Percentiles rank a stretch among this genome's conserved stretches.
Evolutionary conservation across 1,284 basidiomycete species (phyloP).

Genomic region (Cryptococcus hybrid): DNA sequence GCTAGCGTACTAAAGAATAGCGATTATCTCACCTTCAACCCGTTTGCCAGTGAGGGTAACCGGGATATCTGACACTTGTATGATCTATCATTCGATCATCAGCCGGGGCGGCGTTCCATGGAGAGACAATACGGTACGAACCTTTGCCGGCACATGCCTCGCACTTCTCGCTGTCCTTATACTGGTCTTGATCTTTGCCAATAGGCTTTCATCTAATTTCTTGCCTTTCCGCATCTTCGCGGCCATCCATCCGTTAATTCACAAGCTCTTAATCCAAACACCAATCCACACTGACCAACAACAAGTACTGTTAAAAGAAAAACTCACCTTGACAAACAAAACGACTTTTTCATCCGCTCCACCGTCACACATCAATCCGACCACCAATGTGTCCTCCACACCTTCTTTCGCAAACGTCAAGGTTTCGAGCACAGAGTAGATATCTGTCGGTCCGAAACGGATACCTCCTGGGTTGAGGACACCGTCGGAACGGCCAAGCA

Average conservation of each 20-base stretch:
- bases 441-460: conserved; percentile 78
- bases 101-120: neutral
- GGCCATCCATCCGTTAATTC: too few relatives aligned
- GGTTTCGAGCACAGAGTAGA: conserved; percentile 76
- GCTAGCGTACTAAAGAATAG: neutral
- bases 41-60: conserved; percentile 84
- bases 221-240: conserved; percentile 52
- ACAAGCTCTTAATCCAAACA: too few relatives aligned
- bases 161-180: conserved; percentile 67
- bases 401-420: conserved; percentile 56
- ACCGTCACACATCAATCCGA: conserved; percentile 32
- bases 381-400: conserved; percentile 69
- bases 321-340: neutral
- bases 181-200: conserved; percentile 61
- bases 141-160: conserved; percentile 68
- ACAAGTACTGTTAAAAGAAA: too few relatives aligned
- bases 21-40: conserved; percentile 60
- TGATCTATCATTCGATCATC: conserved; percentile 53
- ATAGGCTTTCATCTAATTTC: conserved; percentile 57
- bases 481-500: conserved; percentile 80
- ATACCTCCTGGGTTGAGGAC: conserved; percentile 83
- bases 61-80: conserved; percentile 70
- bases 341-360: neutral
- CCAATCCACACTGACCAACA: too few relatives aligned
- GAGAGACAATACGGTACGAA: conserved; percentile 28